Evolutionary conservation across 129 eudicot species (phyloP).

Genomic region (Artemisia argyi): DNA sequence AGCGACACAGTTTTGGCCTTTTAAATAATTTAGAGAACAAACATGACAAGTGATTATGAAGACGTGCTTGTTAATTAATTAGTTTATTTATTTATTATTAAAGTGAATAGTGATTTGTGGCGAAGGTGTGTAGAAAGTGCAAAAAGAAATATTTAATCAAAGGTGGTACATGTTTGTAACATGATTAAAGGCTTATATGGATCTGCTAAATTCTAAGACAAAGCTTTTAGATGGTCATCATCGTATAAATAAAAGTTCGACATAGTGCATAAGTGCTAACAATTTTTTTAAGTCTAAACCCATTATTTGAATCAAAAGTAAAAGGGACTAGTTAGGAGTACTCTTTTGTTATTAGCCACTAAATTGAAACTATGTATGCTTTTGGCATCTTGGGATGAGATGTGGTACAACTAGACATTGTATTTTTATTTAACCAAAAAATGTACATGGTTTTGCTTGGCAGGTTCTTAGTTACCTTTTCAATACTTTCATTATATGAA

Average conservation of each 20-base stretch:
- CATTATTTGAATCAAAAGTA: neutral
- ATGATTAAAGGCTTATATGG: constrained; percentile 21
- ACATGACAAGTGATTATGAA: constrained; percentile 8
- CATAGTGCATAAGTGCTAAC: neutral
- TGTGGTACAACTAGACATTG: no score
- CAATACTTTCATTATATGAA: no score
- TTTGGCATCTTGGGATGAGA: no score
- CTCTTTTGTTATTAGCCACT: no score
- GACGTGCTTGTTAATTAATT: constrained; percentile 20
- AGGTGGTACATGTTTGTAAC: constrained; percentile 6
- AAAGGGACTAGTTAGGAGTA: no score
- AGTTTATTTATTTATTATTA: no score
- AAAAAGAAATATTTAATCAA: constrained; percentile 7
- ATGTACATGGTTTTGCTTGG: no score
- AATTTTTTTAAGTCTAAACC: neutral
- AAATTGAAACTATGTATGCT: no score
- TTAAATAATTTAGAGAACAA: neutral
- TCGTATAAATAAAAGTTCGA: neutral
- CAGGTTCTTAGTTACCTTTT: no score
- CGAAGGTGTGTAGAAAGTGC: constrained; percentile 35
- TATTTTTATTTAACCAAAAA: no score
- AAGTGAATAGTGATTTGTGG: constrained; percentile 7
- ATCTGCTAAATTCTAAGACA: neutral
- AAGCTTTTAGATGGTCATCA: neutral
- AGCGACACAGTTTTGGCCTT: neutral